phyloP scores from a whole-genome alignment of 2,329 filamentous ascomycete species.

The Rugonectria rugulosa region DNA sequence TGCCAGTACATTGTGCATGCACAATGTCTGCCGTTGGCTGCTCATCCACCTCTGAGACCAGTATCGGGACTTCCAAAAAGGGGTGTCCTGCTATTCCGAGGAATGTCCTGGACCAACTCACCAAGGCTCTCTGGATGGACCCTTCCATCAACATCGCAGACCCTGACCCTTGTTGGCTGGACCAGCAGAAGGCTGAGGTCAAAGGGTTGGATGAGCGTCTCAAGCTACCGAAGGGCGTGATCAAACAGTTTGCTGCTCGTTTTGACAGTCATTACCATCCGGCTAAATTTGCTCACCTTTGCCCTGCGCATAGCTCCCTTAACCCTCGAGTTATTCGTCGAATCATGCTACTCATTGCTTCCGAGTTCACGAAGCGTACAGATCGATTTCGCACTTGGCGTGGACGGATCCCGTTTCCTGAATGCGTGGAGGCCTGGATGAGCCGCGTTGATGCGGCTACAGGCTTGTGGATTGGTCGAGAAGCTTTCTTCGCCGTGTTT shows the following conservation, averaged over 20 bases:
- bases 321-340: conserved; percentile 53
- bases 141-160: conserved; percentile 26
- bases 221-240: conserved; percentile 37
- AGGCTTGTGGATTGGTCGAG: conserved; percentile 49
- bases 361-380: conserved; percentile 50
- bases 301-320: conserved; percentile 49
- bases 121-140: conserved; percentile 48
- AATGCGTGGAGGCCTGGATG: conserved; percentile 32
- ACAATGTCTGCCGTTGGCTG: neutral
- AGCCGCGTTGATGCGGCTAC: conserved; percentile 36
- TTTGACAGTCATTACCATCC: conserved; percentile 36
- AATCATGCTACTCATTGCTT: conserved; percentile 51
- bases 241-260: conserved; percentile 44
- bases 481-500: conserved; percentile 47
- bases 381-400: conserved; percentile 39
- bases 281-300: conserved; percentile 47
- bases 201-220: conserved; percentile 33
- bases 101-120: conserved; percentile 43
- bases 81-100: conserved; percentile 29
- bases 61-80: too few relatives aligned
- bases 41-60: neutral
- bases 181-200: conserved; percentile 41
- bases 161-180: conserved; percentile 48
- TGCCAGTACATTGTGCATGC: neutral
- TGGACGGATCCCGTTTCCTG: conserved; percentile 16